These are phyloP conservation scores for Schizochytrium sp. DNA, from an alignment of 108 stramenopile species.

Conservation along the genomic window DNA sequence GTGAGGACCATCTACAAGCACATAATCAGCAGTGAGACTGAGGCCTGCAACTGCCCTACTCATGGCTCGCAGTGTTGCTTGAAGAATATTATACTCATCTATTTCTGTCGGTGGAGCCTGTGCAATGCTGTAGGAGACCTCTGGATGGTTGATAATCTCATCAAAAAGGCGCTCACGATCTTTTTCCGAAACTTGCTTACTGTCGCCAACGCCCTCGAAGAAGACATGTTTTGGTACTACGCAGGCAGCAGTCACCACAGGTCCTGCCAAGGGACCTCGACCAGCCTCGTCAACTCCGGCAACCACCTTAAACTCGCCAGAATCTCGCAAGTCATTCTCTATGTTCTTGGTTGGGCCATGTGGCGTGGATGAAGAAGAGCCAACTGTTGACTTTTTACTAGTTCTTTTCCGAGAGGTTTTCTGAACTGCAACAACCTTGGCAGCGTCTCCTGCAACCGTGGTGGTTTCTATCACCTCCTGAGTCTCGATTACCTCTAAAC, in stretches of 20 bases:
- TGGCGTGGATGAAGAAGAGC: no score
- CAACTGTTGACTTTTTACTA: no score
- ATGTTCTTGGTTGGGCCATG: not conserved
- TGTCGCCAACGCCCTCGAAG: slow-evolving; percentile 84
- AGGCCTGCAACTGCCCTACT: slow-evolving; percentile 76
- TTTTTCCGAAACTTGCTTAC: slow-evolving; percentile 89
- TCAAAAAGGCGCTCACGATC: slow-evolving; percentile 76
- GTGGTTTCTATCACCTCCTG: no score
- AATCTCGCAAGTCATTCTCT: not conserved
- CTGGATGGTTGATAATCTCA: slow-evolving; percentile 71
- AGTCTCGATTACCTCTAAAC: no score
- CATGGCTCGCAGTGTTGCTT: slow-evolving; percentile 93
- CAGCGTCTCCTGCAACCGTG: no score
- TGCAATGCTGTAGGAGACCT: slow-evolving; percentile 84
- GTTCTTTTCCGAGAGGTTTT: no score
- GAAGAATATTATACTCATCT: slow-evolving; percentile 97
- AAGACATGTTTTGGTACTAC: slow-evolving; percentile 72
- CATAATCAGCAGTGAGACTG: slow-evolving; percentile 60
- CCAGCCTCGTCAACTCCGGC: slow-evolving; percentile 97
- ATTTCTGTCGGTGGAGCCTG: slow-evolving; percentile 86
- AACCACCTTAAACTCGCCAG: slow-evolving; percentile 63
- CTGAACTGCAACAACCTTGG: no score
- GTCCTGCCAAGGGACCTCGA: slow-evolving; percentile 95
- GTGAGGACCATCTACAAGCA: slow-evolving; percentile 70
- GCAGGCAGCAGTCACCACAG: slow-evolving; percentile 72